Evolutionary conservation across 495 filamentous ascomycete species (phyloP).

Genomic region (Bryoglossum gracile): DNA sequence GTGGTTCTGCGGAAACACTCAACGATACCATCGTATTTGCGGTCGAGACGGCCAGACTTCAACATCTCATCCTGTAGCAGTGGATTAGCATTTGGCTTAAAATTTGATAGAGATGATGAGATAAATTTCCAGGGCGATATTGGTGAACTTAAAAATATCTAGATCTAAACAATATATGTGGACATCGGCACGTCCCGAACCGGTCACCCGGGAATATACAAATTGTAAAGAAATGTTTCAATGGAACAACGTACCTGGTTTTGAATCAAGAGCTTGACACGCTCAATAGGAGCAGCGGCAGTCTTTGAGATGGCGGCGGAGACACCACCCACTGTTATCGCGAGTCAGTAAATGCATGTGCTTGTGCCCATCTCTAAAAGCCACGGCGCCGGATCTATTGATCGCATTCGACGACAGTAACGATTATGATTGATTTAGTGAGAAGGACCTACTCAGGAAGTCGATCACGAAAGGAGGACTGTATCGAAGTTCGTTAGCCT

Average conservation of each 20-base stretch:
- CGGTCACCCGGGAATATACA: constrained; percentile 15
- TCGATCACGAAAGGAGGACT: constrained; percentile 67
- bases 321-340: constrained; percentile 88
- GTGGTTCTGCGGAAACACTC: constrained; percentile 94
- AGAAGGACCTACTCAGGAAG: constrained; percentile 84
- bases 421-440: constrained; percentile 3
- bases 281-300: constrained; percentile 98
- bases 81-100: constrained; percentile 20
- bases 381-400: constrained; percentile 8
- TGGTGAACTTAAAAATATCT: too few relatives aligned
- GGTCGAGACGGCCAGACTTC: constrained; percentile 95
- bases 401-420: constrained; percentile 11
- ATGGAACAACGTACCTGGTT: constrained; percentile 80
- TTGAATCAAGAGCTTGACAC: constrained; percentile 99
- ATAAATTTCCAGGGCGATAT: too few relatives aligned
- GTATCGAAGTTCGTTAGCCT: constrained; percentile 31
- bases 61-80: constrained; percentile 93
- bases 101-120: too few relatives aligned
- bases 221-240: neutral
- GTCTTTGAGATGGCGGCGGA: constrained; percentile 99
- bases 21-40: constrained; percentile 85
- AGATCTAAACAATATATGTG: neutral
- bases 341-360: constrained; percentile 27
- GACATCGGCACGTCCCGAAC: constrained; percentile 12
- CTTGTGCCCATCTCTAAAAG: constrained; percentile 17